Conservation (phyloP, 495 filamentous ascomycete species). For the Penicillium waksmanii region DNA sequence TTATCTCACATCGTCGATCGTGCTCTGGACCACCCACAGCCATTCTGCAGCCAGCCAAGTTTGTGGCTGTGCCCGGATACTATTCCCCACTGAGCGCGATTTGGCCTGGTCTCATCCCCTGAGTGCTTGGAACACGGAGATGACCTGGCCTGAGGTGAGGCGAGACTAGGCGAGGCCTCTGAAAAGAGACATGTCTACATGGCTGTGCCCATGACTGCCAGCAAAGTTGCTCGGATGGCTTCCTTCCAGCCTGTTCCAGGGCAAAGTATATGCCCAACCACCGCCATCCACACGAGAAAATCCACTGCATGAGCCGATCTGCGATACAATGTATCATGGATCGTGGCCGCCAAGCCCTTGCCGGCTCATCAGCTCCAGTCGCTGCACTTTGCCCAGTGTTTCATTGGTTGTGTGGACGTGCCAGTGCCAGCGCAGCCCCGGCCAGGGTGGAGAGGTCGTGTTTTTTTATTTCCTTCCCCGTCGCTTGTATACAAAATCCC, state of each 20-base stretch:
- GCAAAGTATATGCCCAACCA: too few relatives aligned
- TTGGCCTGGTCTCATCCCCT: slow-evolving; percentile 17
- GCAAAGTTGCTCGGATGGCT: background rate
- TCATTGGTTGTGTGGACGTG: slow-evolving; percentile 22
- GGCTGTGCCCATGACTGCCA: background rate
- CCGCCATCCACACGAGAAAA: too few relatives aligned
- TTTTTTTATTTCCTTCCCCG: slow-evolving; percentile 20
- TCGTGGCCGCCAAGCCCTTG: slow-evolving; percentile 24
- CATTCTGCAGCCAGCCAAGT: slow-evolving; percentile 14
- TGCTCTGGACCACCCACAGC: background rate
- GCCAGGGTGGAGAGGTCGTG: slow-evolving; percentile 8
- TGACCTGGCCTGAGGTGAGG: background rate
- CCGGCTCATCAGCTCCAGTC: slow-evolving; percentile 20
- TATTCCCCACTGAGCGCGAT: slow-evolving; percentile 19
- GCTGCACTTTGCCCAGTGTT: background rate
- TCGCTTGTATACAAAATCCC: slow-evolving; percentile 7
- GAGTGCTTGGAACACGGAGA: background rate
- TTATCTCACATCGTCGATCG: background rate
- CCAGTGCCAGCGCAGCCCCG: slow-evolving; percentile 20
- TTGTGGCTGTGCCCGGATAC: slow-evolving; percentile 26
- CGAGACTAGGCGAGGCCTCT: background rate
- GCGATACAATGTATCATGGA: slow-evolving; percentile 1
- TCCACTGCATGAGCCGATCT: background rate
- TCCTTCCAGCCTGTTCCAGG: background rate
- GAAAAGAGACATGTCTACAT: too few relatives aligned